Evolutionary conservation across 2,329 filamentous ascomycete genomes (phyloP), one percentile per base, ranked within the genome.

Genomic region (Thelonectria rubi): DNA sequence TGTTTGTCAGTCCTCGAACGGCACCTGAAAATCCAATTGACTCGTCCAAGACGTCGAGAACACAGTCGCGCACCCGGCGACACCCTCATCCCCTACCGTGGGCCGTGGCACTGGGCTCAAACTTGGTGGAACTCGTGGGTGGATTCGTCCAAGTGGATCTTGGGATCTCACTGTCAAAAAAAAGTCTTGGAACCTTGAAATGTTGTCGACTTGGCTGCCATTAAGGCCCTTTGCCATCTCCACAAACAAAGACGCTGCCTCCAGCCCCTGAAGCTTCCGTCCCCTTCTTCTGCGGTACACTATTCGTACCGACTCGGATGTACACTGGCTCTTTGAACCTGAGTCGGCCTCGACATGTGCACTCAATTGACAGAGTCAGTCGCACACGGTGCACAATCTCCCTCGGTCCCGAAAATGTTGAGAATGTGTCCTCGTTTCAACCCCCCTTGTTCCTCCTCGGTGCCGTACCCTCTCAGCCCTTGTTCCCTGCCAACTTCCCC

Each of bases 371-470:
- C n/a, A 37, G 34, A 37, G 11, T 14, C 37, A 53, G 30, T 43
- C 5, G 15, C 17, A 17, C 39, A 1, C 14, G 14, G 37, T 39
- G 3, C 39, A 7, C 9, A 17, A 6, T 42, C 39, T 18, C 8
- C n/a, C 39, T 24, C 26, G 26, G 26, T 30, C 17, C 42, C 30
- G 30, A 55, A 60, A 60, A 60, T 52, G 58, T 60, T 60, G 58
- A 60, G 58, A 52, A 45, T 39, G 24, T 49, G 39, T 26, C 39
- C 24, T 43, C 24, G 21, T 24, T 43, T 51, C 17, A 37, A 20
- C 45, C 46, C 37, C 49, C 56, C 54, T 49, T 56, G 54, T 43
- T 54, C 52, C 47, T 50, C 51, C 32, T 39, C 48, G 26, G 34
- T 18, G 53, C 53, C 43, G 43, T 46, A 14, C 30, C 14, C 43